phyloP scores from a whole-genome alignment of 225 moss, liverwort and hornwort genomes.

The Rhytidiadelphus loreus region DNA sequence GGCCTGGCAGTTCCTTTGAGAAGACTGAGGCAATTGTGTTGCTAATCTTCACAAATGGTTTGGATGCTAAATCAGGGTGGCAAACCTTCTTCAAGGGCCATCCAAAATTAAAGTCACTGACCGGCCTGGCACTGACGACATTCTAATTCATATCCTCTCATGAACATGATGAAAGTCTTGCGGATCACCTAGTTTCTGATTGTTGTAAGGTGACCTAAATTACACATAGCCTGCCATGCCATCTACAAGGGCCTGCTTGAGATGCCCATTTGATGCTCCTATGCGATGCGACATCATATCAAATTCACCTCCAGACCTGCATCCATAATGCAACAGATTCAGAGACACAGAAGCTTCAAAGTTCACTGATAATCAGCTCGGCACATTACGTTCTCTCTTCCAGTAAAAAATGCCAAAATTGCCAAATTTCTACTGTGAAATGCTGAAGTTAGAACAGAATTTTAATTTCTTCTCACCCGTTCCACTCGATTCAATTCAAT shows the following conservation, averaged over 20 bases:
- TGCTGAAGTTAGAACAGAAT: not conserved
- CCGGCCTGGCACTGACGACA: not conserved
- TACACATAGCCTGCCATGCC: conserved; percentile 40
- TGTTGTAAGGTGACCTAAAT: not conserved
- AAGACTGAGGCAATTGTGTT: not conserved
- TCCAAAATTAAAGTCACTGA: not conserved
- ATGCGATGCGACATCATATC: conserved; percentile 77
- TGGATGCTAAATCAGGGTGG: not conserved
- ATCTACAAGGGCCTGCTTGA: conserved; percentile 69
- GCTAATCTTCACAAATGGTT: not conserved
- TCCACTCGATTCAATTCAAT: not conserved
- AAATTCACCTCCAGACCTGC: conserved; percentile 65
- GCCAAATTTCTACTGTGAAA: not conserved
- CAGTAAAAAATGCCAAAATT: not conserved
- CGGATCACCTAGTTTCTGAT: not conserved
- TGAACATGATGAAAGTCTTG: not conserved
- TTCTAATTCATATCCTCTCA: not conserved
- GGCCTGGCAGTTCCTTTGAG: not conserved
- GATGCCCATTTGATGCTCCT: conserved; percentile 60
- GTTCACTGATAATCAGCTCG: not conserved
- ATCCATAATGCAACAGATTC: not conserved
- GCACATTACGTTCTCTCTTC: not conserved
- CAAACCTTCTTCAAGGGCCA: not conserved
- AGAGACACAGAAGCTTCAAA: not conserved
- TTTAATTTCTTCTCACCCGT: not conserved